A percentile compares a stretch with the other conserved stretches of the same genome.
These are phyloP conservation scores for Umbelopsis vinacea DNA, from an alignment of 192 early-diverging fungal species.

Conservation along the genomic window DNA sequence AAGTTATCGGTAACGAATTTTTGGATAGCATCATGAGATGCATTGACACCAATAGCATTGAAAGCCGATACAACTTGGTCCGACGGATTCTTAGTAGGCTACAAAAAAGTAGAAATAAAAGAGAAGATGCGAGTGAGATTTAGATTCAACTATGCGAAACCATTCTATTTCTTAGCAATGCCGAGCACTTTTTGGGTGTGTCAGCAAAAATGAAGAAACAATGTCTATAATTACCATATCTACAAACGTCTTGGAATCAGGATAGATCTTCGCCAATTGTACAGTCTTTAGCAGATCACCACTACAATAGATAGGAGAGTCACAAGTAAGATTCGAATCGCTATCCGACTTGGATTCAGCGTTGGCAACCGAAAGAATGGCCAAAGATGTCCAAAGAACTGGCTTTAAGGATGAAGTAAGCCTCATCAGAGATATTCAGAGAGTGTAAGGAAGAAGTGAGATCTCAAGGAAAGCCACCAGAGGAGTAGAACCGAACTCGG, in stretches of 20 bases:
- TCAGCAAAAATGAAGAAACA: no score
- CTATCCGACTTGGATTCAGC: not conserved
- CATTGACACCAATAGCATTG: constrained; percentile 45
- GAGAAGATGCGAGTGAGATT: not conserved
- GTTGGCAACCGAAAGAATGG: constrained; percentile 1
- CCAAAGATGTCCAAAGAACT: not conserved
- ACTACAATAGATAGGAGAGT: constrained; percentile 70
- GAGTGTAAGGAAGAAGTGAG: not conserved
- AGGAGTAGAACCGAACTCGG: not conserved
- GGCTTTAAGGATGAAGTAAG: not conserved
- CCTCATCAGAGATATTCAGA: not conserved
- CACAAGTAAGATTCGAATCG: constrained; percentile 38
- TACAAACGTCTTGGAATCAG: constrained; percentile 78
- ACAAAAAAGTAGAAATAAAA: constrained; percentile 11
- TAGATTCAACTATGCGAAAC: no score
- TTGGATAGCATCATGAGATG: constrained; percentile 38
- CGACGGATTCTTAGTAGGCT: constrained; percentile 62
- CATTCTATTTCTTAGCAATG: no score
- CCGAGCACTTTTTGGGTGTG: no score
- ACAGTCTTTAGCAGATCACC: constrained; percentile 65
- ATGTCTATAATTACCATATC: constrained; percentile 43
- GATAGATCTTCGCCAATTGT: constrained; percentile 62
- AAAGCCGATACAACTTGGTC: constrained; percentile 58
- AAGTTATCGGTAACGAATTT: constrained; percentile 63
- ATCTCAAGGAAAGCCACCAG: not conserved